Conservation (phyloP, 1,284 basidiomycete species). For the Phlebopus sp. region DNA sequence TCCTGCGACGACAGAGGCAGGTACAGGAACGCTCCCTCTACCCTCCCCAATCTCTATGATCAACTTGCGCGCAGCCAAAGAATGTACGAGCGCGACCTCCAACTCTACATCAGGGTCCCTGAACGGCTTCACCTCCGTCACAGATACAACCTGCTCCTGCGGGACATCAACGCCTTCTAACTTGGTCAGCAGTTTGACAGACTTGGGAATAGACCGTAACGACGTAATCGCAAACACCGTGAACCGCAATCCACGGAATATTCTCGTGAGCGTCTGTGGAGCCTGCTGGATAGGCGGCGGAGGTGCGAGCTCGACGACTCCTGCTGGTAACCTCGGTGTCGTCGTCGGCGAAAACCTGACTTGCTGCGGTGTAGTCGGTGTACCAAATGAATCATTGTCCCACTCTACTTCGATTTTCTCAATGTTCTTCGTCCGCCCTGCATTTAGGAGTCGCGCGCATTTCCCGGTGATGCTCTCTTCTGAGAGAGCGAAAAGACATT, state of each 20-base stretch:
- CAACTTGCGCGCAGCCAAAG: conserved; percentile 50
- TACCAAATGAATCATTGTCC: conserved; percentile 31
- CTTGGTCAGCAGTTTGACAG: conserved; percentile 39
- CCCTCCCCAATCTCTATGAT: conserved; percentile 44
- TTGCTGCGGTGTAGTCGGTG: too few species aligned
- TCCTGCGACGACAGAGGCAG: conserved; percentile 18
- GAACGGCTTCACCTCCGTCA: conserved; percentile 38
- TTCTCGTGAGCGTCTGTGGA: conserved; percentile 38
- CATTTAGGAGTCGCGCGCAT: conserved; percentile 47
- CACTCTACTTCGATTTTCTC: conserved; percentile 48
- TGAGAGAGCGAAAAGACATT: conserved; percentile 42
- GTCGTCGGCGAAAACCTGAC: neutral
- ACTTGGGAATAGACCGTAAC: conserved; percentile 35
- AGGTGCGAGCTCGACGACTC: conserved; percentile 25
- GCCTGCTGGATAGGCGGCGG: conserved; percentile 42
- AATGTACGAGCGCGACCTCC: conserved; percentile 44
- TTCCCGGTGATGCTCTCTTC: conserved; percentile 46
- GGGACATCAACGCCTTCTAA: conserved; percentile 30
- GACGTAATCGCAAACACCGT: conserved; percentile 45
- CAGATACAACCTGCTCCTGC: conserved; percentile 37
- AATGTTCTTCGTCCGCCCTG: conserved; percentile 45
- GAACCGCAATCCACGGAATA: conserved; percentile 46
- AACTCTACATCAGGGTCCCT: conserved; percentile 21
- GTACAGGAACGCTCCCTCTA: conserved; percentile 29
- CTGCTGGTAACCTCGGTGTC: conserved; percentile 3